These are phyloP conservation scores for Cyberlindnera galapagoensis DNA, from an alignment of 805 yeast species.

Conservation along the genomic window DNA sequence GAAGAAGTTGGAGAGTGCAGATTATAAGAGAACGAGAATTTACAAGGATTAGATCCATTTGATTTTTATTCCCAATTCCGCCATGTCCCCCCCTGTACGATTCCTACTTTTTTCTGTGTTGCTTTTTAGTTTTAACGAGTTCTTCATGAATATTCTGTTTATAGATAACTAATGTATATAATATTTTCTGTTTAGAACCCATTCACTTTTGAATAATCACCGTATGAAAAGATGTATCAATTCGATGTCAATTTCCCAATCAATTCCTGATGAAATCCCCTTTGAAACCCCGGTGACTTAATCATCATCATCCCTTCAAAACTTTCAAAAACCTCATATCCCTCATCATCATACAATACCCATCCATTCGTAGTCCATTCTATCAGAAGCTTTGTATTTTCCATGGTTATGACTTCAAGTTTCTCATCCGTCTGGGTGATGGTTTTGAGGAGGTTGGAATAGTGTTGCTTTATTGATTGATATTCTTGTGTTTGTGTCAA, in stretches of 20 bases:
- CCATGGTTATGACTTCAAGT: constrained; percentile 1
- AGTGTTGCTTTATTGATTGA: constrained; percentile 5
- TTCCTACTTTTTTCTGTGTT: neutral
- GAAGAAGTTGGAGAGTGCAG: constrained; percentile 16
- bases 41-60: constrained; percentile 18
- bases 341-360: no score
- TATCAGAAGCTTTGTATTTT: neutral
- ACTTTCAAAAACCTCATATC: constrained; percentile 21
- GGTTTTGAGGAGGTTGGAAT: constrained; percentile 1
- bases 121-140: constrained; percentile 2
- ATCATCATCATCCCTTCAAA: constrained; percentile 24
- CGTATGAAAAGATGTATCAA: no score
- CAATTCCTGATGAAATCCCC: constrained; percentile 8
- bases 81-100: no score
- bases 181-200: no score
- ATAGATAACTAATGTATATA: no score
- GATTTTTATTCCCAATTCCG: no score
- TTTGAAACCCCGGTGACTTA: constrained; percentile 5
- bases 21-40: constrained; percentile 31
- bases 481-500: no score
- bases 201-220: no score
- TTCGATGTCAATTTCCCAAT: constrained; percentile 3
- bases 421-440: neutral
- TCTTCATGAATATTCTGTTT: neutral
- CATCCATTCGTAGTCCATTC: constrained; percentile 6